phyloP scores from a whole-genome alignment of 257 asterid genomes.

The Henckelia pumila region DNA sequence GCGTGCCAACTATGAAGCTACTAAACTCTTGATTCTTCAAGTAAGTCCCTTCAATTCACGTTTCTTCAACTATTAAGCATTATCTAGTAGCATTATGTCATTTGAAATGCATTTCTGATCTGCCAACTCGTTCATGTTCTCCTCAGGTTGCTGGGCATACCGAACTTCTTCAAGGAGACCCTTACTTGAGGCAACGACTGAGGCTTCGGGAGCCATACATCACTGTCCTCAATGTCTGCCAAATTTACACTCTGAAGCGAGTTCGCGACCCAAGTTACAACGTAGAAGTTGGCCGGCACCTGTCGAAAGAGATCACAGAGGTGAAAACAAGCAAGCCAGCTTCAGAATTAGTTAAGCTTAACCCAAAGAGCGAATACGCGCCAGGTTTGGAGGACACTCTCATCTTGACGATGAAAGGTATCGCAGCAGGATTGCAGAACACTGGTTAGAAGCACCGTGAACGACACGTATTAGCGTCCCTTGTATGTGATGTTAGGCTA shows the following conservation, averaged over 20 bases:
- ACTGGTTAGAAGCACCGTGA: conserved; percentile 46
- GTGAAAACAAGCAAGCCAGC: conserved; percentile 65
- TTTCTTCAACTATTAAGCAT: not conserved
- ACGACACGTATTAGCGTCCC: too few relatives aligned
- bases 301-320: conserved; percentile 64
- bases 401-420: conserved; percentile 91
- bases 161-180: conserved; percentile 84
- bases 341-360: conserved; percentile 77
- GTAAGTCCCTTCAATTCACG: conserved; percentile 27
- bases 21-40: conserved; percentile 70
- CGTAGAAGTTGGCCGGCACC: conserved; percentile 60
- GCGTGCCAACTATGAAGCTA: conserved; percentile 56
- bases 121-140: not conserved
- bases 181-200: conserved; percentile 93
- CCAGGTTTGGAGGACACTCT: conserved; percentile 91
- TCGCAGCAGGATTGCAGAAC: conserved; percentile 93
- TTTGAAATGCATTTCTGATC: not conserved
- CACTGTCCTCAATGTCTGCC: conserved; percentile 72
- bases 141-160: conserved; percentile 83
- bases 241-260: conserved; percentile 73
- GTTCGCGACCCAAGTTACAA: conserved; percentile 75
- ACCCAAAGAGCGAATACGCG: conserved; percentile 81
- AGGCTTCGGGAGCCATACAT: conserved; percentile 82
- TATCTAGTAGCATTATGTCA: too few relatives aligned
- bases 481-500: not conserved